Conservation (phyloP, 2,329 filamentous ascomycete genomes). For the Fusarium buxicola region DNA sequence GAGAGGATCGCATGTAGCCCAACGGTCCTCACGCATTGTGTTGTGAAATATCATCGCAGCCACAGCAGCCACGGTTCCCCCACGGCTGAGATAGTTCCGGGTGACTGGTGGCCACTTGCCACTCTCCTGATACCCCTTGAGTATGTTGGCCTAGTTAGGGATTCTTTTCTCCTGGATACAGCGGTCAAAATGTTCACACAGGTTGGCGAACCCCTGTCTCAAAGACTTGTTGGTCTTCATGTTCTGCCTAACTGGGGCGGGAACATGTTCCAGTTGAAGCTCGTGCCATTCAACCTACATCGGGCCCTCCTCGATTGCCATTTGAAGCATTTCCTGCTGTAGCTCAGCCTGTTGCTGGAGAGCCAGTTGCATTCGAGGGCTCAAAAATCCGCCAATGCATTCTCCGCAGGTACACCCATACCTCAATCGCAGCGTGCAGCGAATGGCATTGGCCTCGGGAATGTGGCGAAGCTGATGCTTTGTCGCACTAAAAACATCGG, state of each 20-base stretch:
- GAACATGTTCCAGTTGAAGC: background rate
- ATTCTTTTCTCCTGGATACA: background rate
- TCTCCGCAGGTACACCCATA: constrained; percentile 15
- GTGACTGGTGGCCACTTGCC: background rate
- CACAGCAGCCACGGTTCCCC: background rate
- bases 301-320: background rate
- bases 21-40: background rate
- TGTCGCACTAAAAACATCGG: background rate
- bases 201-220: background rate
- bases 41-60: background rate
- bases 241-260: background rate
- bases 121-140: background rate
- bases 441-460: background rate
- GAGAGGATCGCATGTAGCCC: background rate
- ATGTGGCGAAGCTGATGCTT: background rate
- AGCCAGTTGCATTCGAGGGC: constrained; percentile 2
- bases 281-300: background rate
- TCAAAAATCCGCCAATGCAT: constrained; percentile 13
- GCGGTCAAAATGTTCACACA: background rate
- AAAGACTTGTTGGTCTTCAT: background rate
- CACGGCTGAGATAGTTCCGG: background rate
- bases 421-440: background rate
- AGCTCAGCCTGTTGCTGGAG: background rate
- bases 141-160: background rate
- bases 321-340: background rate